Percentiles rank a stretch among this genome's conserved stretches.
phyloP scores from a whole-genome alignment of 768 basidiomycete genomes.

The Tricholoma terreum region DNA sequence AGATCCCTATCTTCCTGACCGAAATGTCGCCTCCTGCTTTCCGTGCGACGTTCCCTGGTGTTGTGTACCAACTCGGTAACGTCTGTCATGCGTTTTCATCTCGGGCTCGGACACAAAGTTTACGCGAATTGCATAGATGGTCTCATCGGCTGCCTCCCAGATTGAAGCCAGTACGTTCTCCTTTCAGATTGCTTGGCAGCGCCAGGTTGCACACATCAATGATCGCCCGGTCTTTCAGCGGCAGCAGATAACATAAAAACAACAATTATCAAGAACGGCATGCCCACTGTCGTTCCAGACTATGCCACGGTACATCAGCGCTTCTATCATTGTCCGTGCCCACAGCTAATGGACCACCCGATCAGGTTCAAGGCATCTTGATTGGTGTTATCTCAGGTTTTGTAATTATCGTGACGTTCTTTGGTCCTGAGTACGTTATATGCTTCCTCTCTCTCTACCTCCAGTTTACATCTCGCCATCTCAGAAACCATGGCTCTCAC shows the following conservation, averaged over 20 bases:
- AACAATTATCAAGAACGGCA: constrained; percentile 44
- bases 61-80: constrained; percentile 82
- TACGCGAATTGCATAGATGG: constrained; percentile 34
- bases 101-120: neutral
- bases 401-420: constrained; percentile 67
- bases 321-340: constrained; percentile 10
- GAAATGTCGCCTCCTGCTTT: constrained; percentile 88
- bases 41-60: constrained; percentile 82
- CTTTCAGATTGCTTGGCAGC: neutral
- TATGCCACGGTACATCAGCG: constrained; percentile 48
- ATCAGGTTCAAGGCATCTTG: constrained; percentile 77
- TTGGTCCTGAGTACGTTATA: constrained; percentile 69
- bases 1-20: constrained; percentile 72
- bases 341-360: constrained; percentile 15
- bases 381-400: constrained; percentile 83
- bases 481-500: constrained; percentile 55
- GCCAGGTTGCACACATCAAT: constrained; percentile 1
- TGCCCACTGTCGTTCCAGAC: constrained; percentile 46
- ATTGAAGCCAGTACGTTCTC: constrained; percentile 65
- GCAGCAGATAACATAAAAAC: constrained; percentile 60
- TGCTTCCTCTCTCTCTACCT: neutral
- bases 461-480: neutral
- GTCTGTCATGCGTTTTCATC: constrained; percentile 28
- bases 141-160: constrained; percentile 73
- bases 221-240: constrained; percentile 31